Base-by-base conservation (phyloP, 2,329 filamentous ascomycete species). In the Leptographium flavum region DNA sequence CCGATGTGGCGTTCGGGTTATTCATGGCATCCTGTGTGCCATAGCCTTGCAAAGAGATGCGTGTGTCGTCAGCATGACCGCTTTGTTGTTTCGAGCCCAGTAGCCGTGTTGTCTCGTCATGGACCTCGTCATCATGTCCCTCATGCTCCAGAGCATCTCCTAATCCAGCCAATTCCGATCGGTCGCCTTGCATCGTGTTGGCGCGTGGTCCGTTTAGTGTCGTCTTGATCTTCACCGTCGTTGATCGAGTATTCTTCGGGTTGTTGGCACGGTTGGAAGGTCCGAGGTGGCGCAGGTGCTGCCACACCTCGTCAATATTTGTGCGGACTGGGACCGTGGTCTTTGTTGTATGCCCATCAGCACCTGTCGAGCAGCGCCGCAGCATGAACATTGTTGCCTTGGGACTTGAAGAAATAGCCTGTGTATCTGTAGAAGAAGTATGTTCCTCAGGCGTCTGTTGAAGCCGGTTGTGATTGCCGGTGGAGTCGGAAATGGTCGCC, bases 191-290 rank as follows among this genome's bases (percentile, higher is more conserved):
- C 10, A 22, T 19, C 10, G 21, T 23, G 15, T 23, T 41, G 4
- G 36, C 13, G n/a, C 47, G 32, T 5, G 47, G 31, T 40, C 42
- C 21, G 4, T 38, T 27, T 4, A 45, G 39, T 7, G 47, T 38
- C 5, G 49, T 36, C 62, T 83, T 83, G 53, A 83, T 79, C 59
- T 82, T 82, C 53, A 83, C 78, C 1, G 78, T 73, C 17, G 75
- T 73, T 17, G 72, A 74, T 17, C 70, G 69, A 1, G 77, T 80
- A 46, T 69, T 70, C 57, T 73, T 76, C 2, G 79, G 79, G 45
- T 79, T 76, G 15, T 73, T 71, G 6, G 79, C 79, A 19, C 73
- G 71, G 55, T 83, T 83, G 1, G 78, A 81, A 0, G 79, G 79
- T 1, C 79, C 79, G 0, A 83, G 71, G 50, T 76, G 71, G 51